Percentiles rank a stretch among this genome's conserved stretches.
Conservation (phyloP, 371 early-diverging fungal genomes). For the Zopfochytrium polystomum region DNA sequence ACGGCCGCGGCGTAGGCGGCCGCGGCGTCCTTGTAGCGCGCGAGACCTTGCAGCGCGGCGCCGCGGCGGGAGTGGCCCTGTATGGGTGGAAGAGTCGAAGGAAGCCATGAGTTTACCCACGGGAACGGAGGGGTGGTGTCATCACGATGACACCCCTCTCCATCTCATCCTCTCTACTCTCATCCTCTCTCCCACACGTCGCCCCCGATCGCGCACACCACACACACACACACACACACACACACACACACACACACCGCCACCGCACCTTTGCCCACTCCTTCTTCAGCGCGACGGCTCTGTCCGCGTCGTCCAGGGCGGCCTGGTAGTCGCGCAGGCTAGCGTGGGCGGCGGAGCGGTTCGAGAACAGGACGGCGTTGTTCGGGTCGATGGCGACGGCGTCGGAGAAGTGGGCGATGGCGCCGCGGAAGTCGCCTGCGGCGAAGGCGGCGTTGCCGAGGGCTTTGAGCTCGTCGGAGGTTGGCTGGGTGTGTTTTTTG, state of each 20-base stretch:
- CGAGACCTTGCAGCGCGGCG: slow-evolving; percentile 74
- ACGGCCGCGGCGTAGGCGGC: slow-evolving; percentile 73
- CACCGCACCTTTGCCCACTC: slow-evolving; percentile 88
- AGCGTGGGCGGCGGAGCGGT: slow-evolving; percentile 78
- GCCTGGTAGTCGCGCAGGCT: slow-evolving; percentile 65
- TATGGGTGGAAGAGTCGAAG: too few relatives aligned
- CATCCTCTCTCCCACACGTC: too few relatives aligned
- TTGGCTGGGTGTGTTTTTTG: too few relatives aligned
- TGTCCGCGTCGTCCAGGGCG: slow-evolving; percentile 78
- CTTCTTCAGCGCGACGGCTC: slow-evolving; percentile 70
- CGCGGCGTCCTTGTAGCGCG: slow-evolving; percentile 60
- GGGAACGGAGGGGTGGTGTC: too few relatives aligned
- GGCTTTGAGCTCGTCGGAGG: slow-evolving; percentile 86
- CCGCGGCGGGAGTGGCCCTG: slow-evolving; percentile 84
- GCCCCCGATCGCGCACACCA: too few relatives aligned
- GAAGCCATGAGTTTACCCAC: too few relatives aligned
- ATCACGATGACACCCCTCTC: too few relatives aligned
- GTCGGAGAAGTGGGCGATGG: slow-evolving; percentile 79
- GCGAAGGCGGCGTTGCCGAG: slow-evolving; percentile 79
- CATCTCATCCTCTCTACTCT: too few relatives aligned
- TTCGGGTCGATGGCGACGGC: slow-evolving; percentile 77
- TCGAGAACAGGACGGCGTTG: slow-evolving; percentile 88
- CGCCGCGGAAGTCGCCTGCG: slow-evolving; percentile 75
- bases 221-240: too few relatives aligned
- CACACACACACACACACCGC: too few relatives aligned